Conservation (phyloP, 768 basidiomycete genomes). For the Peribolospora baueri region DNA sequence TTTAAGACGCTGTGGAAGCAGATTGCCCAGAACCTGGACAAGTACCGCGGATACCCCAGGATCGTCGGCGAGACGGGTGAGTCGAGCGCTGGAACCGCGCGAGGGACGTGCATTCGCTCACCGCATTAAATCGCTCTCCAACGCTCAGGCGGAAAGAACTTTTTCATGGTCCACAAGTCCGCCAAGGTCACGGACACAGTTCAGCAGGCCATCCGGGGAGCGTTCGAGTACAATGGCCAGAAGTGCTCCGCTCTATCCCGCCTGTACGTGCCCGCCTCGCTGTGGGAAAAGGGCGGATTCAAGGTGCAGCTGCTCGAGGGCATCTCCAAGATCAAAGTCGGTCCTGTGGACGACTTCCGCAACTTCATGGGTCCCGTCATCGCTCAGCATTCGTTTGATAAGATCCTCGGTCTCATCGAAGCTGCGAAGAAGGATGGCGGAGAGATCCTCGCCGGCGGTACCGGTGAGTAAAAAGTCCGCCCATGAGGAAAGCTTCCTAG, state of each 20-base stretch:
- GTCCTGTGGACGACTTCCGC: slow-evolving; percentile 42
- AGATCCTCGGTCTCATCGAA: slow-evolving; percentile 52
- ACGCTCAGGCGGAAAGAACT: slow-evolving; percentile 68
- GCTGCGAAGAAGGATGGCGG: slow-evolving; percentile 76
- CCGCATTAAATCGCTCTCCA: neutral
- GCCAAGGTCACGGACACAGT: slow-evolving; percentile 81
- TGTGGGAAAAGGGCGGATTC: slow-evolving; percentile 62
- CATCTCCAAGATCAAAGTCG: slow-evolving; percentile 63
- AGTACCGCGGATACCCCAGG: slow-evolving; percentile 68
- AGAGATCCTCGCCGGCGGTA: slow-evolving; percentile 67
- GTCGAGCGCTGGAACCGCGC: neutral
- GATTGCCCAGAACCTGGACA: slow-evolving; percentile 66
- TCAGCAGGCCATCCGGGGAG: slow-evolving; percentile 58
- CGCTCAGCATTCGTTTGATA: slow-evolving; percentile 67
- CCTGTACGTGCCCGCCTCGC: slow-evolving; percentile 60
- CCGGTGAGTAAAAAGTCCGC: slow-evolving; percentile 25
- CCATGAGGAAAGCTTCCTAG: neutral
- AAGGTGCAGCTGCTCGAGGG: slow-evolving; percentile 51
- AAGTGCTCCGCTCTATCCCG: slow-evolving; percentile 91
- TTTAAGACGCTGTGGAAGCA: slow-evolving; percentile 95
- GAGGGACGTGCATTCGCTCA: neutral
- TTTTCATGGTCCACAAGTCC: slow-evolving; percentile 69
- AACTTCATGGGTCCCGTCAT: slow-evolving; percentile 96
- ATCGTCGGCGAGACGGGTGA: slow-evolving; percentile 82
- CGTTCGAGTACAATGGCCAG: slow-evolving; percentile 94